Evolutionary conservation across 2,329 filamentous ascomycete genomes (phyloP), one percentile per base, ranked within the genome.

Genomic region (Pezicula rhizophila): DNA sequence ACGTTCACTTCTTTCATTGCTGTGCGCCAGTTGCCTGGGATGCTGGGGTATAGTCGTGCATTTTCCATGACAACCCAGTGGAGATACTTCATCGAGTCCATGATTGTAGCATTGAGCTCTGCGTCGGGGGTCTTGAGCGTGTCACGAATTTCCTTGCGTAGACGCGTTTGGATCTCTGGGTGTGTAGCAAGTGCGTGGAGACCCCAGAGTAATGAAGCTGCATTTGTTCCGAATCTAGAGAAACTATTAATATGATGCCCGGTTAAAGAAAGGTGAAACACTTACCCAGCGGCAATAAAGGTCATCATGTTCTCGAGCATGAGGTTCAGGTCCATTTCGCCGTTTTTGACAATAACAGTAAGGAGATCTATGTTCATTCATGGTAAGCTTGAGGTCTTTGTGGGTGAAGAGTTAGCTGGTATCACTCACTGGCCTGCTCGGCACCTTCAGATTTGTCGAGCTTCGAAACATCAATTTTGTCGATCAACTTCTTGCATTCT

Each of bases 291-390:
- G 4, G 76, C 75, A 2, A 84, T 71, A 66, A 84, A 83, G 1
- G 78, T 85, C 80, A 85, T 84, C 60, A 83, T 73, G 58, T 85
- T 81, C 56, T 84, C 79, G 33, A 83, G 74, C 7, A 85, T 71
- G 44, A 82, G 75, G 34, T 82, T 77, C 51, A 84, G 79, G 8
- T 45, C 43, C 12, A 37, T 47, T 34, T 41, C 73, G 20, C 78
- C 79, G 31, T 75, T 81, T 52, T 76, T 70, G 41, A 85, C 68
- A 17, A 82, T 81, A 0, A 84, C 78, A 11, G 78, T 33, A 2
- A 47, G 17, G 7, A 47, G 26, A 33, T 33, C 45, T 47, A 33
- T 15, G 15, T 31, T 31, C 8, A 25, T 28, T 35, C 11, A 10
- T 14, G 33, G 17, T 38, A 37, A 34, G 31, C 28, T 31, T 31